Conservation (phyloP, 805 yeast species). For the Wickerhamomyces chambardii region DNA sequence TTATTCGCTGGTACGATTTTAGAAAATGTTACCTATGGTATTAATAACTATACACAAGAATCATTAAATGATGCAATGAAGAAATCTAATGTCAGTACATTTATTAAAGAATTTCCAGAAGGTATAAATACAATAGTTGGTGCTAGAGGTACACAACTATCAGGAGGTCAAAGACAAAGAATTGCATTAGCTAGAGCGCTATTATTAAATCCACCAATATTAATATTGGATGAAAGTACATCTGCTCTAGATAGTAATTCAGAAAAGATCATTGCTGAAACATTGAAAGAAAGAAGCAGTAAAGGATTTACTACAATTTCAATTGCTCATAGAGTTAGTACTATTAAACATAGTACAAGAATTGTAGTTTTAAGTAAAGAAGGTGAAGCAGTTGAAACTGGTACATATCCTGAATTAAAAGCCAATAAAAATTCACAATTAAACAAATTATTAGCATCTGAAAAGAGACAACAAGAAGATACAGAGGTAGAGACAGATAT, state of each 20-base stretch:
- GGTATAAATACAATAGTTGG: conserved; percentile 81
- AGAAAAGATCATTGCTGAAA: conserved; percentile 76
- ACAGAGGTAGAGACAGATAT: no score
- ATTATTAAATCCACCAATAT: conserved; percentile 66
- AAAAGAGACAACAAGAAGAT: conserved; percentile 8
- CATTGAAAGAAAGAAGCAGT: conserved; percentile 45
- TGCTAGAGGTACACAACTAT: conserved; percentile 77
- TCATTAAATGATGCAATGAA: conserved; percentile 53
- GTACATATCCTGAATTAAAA: conserved; percentile 44
- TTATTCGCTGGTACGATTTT: conserved; percentile 78
- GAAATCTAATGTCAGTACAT: conserved; percentile 65
- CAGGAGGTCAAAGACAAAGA: conserved; percentile 95
- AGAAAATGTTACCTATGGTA: conserved; percentile 78
- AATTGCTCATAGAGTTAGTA: conserved; percentile 86
- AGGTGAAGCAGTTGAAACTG: conserved; percentile 71
- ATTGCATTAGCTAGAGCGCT: conserved; percentile 87
- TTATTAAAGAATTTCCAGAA: conserved; percentile 69
- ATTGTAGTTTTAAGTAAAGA: conserved; percentile 70
- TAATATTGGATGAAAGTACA: conserved; percentile 90
- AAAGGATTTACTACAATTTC: conserved; percentile 70
- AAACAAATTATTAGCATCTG: conserved; percentile 21
- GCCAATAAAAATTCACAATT: conserved; percentile 25
- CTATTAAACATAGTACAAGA: conserved; percentile 75
- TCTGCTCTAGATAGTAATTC: conserved; percentile 87
- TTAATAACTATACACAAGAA: conserved; percentile 41